Base-by-base conservation (phyloP, 352 stramenopile species). In the Pythium brachiatum region DNA sequence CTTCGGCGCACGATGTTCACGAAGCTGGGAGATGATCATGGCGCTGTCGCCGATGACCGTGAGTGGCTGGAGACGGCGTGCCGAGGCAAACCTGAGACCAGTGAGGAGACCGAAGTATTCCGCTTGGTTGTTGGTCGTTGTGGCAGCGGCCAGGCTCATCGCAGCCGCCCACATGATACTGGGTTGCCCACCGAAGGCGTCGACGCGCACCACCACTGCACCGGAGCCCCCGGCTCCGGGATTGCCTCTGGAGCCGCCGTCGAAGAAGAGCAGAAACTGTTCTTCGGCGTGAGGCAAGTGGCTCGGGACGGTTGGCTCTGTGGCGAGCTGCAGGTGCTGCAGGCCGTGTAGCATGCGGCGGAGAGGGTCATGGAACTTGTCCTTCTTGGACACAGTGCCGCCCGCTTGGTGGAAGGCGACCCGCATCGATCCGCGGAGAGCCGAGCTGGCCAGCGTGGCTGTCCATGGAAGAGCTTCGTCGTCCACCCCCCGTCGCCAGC, bases 221-320 rank as follows among this genome's bases (percentile, higher is more conserved):
- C 41, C 41, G 16, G 41, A 8, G 15, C 41, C 41, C 8, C 41
- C 41, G 15, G 41, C 8, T 8, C 41, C 41, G 15, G 41, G 41
- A 25, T 50, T 50, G 7, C 41, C 41, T 50, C 41, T 8, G 15
- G 41, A 50, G 7, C 41, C 41, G 8, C 41, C 41, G 20, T 50
- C 41, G 41, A 50, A 50, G 41, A 50, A 50, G 41, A 39, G 32
- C 32, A 39, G 32, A n/a, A n/a, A n/a, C n/a, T n/a, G n/a, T n/a
- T n/a, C n/a, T n/a, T n/a, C n/a, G n/a, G n/a, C n/a, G n/a, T n/a
- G n/a, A n/a, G n/a, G n/a, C n/a, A n/a, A n/a, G n/a, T n/a, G n/a
- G n/a, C n/a, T n/a, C n/a, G n/a, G n/a, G n/a, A n/a, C n/a, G n/a
- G n/a, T n/a, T n/a, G n/a, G n/a, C n/a, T n/a, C n/a, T n/a, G n/a